These are phyloP conservation scores for Sporothrix globosa DNA, from an alignment of 2,329 filamentous ascomycete genomes.

Conservation along the genomic window DNA sequence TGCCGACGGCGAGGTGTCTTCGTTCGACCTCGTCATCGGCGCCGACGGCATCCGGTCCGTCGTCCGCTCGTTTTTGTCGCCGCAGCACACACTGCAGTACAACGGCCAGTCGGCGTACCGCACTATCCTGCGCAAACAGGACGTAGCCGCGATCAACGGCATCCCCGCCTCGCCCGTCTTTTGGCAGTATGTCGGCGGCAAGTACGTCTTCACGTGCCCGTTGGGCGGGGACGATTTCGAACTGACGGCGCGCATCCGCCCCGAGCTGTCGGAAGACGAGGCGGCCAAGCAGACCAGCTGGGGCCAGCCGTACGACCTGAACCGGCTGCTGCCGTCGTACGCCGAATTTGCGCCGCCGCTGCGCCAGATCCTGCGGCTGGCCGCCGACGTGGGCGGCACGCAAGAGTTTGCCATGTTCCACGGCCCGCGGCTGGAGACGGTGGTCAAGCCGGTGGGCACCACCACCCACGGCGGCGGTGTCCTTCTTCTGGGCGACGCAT, in stretches of 20 bases:
- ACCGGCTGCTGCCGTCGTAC: constrained; percentile 37
- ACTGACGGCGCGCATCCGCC: constrained; percentile 40
- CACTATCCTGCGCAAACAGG: constrained; percentile 40
- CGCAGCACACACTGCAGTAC: constrained; percentile 51
- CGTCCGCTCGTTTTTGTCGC: constrained; percentile 44
- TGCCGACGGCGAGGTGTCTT: constrained; percentile 47
- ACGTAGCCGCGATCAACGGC: constrained; percentile 40
- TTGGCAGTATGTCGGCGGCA: constrained; percentile 42
- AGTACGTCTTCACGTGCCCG: constrained; percentile 44
- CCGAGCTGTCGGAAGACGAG: constrained; percentile 34
- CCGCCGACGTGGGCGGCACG: constrained; percentile 36
- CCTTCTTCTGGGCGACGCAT: constrained; percentile 53
- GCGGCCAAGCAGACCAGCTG: constrained; percentile 41
- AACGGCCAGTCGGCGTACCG: constrained; percentile 46
- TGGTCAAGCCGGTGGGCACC: constrained; percentile 31
- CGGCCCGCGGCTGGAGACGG: constrained; percentile 40
- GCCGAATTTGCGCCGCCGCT: constrained; percentile 43
- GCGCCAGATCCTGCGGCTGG: constrained; percentile 40
- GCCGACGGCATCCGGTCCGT: constrained; percentile 57
- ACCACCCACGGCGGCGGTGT: constrained; percentile 42
- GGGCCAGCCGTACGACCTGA: constrained; percentile 39
- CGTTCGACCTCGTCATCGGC: constrained; percentile 54
- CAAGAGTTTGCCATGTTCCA: constrained; percentile 42
- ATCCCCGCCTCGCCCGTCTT: constrained; percentile 42
- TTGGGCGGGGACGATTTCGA: constrained; percentile 44